These are phyloP conservation scores for Paecilomyces formosus DNA, from an alignment of 2,329 filamentous ascomycete genomes.

Conservation along the genomic window DNA sequence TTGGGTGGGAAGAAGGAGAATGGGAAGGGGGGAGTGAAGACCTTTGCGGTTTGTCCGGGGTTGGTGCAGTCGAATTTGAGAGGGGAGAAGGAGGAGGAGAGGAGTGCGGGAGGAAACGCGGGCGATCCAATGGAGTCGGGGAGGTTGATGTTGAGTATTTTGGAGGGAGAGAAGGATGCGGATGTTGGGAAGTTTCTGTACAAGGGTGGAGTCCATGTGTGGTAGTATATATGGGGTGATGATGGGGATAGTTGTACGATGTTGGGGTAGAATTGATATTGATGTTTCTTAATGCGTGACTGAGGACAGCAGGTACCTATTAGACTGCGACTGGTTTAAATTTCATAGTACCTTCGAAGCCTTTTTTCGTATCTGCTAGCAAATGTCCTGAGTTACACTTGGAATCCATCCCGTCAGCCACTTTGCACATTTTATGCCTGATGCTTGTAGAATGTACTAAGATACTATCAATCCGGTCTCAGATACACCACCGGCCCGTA, in stretches of 20 bases:
- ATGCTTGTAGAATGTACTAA: too few species aligned
- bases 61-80: conserved; percentile 5
- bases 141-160: background rate
- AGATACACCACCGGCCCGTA: too few species aligned
- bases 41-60: conserved; percentile 5
- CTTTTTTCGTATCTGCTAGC: too few species aligned
- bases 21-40: conserved; percentile 1
- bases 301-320: too few species aligned
- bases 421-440: too few species aligned
- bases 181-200: conserved; percentile 1
- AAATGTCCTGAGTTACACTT: too few species aligned
- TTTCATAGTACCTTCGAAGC: too few species aligned
- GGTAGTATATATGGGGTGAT: background rate
- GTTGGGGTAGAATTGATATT: background rate
- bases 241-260: background rate
- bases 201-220: background rate
- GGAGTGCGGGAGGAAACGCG: conserved; percentile 1
- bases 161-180: conserved; percentile 3
- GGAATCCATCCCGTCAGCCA: too few species aligned
- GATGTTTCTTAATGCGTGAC: background rate
- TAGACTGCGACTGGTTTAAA: too few species aligned
- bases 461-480: too few species aligned
- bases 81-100: background rate
- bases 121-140: conserved; percentile 1
- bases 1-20: background rate